Percentiles rank a stretch among this genome's conserved stretches.
Conservation (phyloP, 163 green algal species). For the Scenedesmus sp. region DNA sequence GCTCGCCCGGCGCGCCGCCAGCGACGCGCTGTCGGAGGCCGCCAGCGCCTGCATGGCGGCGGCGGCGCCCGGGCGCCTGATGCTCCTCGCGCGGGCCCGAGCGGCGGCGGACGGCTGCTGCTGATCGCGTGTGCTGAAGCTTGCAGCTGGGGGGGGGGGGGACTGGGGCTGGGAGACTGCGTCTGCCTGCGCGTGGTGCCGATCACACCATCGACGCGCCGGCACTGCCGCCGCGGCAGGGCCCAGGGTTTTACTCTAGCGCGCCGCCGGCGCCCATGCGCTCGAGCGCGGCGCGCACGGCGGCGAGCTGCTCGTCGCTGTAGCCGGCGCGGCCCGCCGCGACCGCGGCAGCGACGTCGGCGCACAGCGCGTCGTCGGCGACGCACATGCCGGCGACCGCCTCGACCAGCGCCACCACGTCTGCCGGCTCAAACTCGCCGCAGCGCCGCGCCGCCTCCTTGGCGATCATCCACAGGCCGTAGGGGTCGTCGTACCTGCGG, state of each 20-base stretch:
- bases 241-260: background rate
- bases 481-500: slow-evolving; percentile 23
- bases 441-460: slow-evolving; percentile 33
- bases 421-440: slow-evolving; percentile 2
- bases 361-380: slow-evolving; percentile 7
- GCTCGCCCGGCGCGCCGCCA: no score
- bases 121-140: background rate
- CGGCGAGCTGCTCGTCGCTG: background rate
- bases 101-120: background rate
- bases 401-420: slow-evolving; percentile 7
- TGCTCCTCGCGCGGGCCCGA: background rate
- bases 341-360: background rate
- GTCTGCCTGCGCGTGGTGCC: no score
- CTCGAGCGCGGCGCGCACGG: background rate
- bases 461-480: slow-evolving; percentile 27
- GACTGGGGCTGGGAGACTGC: background rate
- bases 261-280: background rate
- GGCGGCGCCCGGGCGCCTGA: no score
- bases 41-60: no score
- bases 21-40: no score
- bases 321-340: background rate
- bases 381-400: slow-evolving; percentile 19
- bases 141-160: background rate
- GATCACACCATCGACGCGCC: no score
- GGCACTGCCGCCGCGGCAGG: no score